Conservation (phyloP, 805 yeast genomes). For the Lachancea cidri region DNA sequence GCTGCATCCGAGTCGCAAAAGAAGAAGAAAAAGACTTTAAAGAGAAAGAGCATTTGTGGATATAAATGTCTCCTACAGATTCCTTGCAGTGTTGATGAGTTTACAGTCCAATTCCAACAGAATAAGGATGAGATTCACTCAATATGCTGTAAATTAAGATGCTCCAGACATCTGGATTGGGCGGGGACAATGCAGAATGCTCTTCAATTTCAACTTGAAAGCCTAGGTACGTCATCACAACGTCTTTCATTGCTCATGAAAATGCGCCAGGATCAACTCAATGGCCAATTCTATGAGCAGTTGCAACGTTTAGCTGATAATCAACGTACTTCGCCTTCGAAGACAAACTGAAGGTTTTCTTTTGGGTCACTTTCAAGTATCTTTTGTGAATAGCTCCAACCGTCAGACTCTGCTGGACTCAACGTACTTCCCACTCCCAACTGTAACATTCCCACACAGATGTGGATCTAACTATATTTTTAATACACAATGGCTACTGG, state of each 20-base stretch:
- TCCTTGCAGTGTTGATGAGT: constrained; percentile 19
- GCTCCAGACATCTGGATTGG: constrained; percentile 31
- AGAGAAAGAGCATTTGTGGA: constrained; percentile 26
- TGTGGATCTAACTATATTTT: too few species aligned
- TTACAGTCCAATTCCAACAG: constrained; percentile 11
- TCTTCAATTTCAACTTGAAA: constrained; percentile 19
- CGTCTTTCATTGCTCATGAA: constrained; percentile 20
- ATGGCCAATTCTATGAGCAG: constrained; percentile 25
- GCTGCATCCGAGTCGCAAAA: constrained; percentile 13
- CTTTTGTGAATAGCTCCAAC: too few species aligned
- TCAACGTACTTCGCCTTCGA: neutral
- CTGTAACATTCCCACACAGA: too few species aligned
- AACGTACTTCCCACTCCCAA: too few species aligned
- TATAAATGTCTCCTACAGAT: constrained; percentile 14
- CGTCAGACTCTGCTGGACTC: too few species aligned
- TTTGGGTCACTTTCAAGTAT: too few species aligned
- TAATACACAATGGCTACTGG: too few species aligned
- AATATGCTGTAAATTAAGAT: constrained; percentile 25
- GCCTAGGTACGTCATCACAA: constrained; percentile 21
- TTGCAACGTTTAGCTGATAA: neutral
- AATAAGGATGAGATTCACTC: constrained; percentile 11
- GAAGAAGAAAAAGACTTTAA: constrained; percentile 9
- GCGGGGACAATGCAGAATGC: constrained; percentile 19
- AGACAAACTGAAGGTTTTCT: too few species aligned
- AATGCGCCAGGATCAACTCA: constrained; percentile 26